Conservation (phyloP, 2,329 filamentous ascomycete species). For the Calonectria honghensis region DNA sequence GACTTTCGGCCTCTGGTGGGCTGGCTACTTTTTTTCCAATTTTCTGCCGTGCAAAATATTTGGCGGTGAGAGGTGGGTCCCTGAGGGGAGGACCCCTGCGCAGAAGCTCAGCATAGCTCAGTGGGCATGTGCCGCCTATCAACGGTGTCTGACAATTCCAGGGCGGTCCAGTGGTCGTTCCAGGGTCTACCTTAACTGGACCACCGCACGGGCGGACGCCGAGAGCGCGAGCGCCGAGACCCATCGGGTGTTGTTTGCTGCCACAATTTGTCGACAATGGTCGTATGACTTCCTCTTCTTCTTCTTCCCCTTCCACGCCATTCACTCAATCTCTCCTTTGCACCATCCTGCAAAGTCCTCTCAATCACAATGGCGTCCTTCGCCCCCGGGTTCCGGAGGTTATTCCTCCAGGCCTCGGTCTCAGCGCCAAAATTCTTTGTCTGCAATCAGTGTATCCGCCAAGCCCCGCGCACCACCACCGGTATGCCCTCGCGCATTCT, state of each 20-base stretch:
- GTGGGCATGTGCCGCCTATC: slow-evolving; percentile 56
- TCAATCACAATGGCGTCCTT: slow-evolving; percentile 62
- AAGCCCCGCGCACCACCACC: slow-evolving; percentile 54
- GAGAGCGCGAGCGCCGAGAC: slow-evolving; percentile 43
- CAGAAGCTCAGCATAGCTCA: slow-evolving; percentile 27
- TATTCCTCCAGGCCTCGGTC: slow-evolving; percentile 60
- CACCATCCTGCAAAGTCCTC: slow-evolving; percentile 17
- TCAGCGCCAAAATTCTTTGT: slow-evolving; percentile 62
- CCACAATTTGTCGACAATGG: slow-evolving; percentile 36
- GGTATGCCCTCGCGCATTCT: slow-evolving; percentile 62
- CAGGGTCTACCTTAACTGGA: slow-evolving; percentile 26
- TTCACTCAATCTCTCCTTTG: slow-evolving; percentile 40
- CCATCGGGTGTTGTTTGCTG: slow-evolving; percentile 32
- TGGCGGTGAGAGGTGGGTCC: slow-evolving; percentile 50
- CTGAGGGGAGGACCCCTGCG: slow-evolving; percentile 54
- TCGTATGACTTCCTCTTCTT: slow-evolving; percentile 38
- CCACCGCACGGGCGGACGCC: slow-evolving; percentile 15
- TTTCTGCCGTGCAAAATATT: slow-evolving; percentile 55
- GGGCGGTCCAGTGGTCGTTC: slow-evolving; percentile 29
- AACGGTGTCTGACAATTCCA: slow-evolving; percentile 50
- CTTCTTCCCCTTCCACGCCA: slow-evolving; percentile 25
- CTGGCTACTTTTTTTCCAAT: slow-evolving; percentile 51
- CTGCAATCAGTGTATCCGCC: slow-evolving; percentile 70
- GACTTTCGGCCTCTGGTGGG: slow-evolving; percentile 35
- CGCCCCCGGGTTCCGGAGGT: slow-evolving; percentile 64